A percentile compares a stretch with the other conserved stretches of the same genome.
phyloP scores from a whole-genome alignment of 805 yeast genomes.

The Candida yuanshanica region DNA sequence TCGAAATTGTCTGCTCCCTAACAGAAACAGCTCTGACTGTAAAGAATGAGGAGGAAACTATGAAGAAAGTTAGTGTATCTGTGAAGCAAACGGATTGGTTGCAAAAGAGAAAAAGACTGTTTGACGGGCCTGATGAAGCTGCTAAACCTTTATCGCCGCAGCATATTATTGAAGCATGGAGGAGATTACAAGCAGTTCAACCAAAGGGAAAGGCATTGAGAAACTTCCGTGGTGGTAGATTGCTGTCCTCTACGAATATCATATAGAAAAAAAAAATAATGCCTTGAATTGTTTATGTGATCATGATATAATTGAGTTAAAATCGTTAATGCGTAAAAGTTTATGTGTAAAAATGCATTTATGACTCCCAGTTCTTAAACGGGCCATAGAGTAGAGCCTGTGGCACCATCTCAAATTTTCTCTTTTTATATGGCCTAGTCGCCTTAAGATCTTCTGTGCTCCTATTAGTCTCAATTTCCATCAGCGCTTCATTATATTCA shows the following conservation, averaged over 20 bases:
- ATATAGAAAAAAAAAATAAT: constrained; percentile 18
- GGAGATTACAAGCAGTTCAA: constrained; percentile 58
- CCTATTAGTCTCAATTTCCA: neutral
- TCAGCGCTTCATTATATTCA: constrained; percentile 3
- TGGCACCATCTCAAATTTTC: constrained; percentile 1
- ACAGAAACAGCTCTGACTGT: constrained; percentile 88
- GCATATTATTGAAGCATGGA: constrained; percentile 88
- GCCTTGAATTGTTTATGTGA: neutral
- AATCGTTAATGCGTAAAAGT: no score
- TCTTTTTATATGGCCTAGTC: neutral
- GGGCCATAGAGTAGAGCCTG: constrained; percentile 4
- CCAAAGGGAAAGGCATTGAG: constrained; percentile 59
- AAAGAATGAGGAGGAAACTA: constrained; percentile 58
- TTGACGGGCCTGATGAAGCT: constrained; percentile 85
- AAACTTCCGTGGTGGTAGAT: constrained; percentile 53
- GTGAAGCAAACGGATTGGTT: constrained; percentile 28
- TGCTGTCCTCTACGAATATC: constrained; percentile 28
- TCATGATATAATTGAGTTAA: neutral
- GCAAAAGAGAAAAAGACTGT: constrained; percentile 53
- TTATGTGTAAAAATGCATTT: no score
- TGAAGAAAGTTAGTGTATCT: constrained; percentile 27
- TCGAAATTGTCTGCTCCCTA: constrained; percentile 91
- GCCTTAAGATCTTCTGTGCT: constrained; percentile 1
- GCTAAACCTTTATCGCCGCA: constrained; percentile 71
- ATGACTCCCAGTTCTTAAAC: neutral